Percentiles rank a stretch among this genome's conserved stretches.
Conservation (phyloP, 2,329 filamentous ascomycete species). For the Aspergillus awamori region DNA sequence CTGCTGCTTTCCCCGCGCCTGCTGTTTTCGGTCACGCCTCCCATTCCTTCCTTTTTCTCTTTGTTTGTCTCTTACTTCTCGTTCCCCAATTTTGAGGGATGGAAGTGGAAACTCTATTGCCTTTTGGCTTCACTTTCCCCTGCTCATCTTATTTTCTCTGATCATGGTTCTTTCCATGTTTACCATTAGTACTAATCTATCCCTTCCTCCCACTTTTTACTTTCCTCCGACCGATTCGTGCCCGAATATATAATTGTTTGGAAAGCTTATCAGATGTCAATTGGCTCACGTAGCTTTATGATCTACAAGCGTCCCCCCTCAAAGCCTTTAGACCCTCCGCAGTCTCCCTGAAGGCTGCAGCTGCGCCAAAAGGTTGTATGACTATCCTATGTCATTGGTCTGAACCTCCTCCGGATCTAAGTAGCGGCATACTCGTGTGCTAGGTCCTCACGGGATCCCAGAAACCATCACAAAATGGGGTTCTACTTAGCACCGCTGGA, state of each 20-base stretch:
- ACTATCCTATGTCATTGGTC: neutral
- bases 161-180: neutral
- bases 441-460: neutral
- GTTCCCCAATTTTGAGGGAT: neutral
- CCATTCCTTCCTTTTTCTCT: neutral
- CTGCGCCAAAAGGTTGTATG: neutral
- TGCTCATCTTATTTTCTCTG: neutral
- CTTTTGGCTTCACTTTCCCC: neutral
- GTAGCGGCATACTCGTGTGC: neutral
- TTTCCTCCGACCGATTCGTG: neutral
- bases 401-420: neutral
- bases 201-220: neutral
- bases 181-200: neutral
- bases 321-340: neutral
- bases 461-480: neutral
- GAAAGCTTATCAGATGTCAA: constrained; percentile 1
- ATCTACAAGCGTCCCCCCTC: neutral
- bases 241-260: neutral
- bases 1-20: constrained; percentile 27
- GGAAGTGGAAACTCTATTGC: neutral
- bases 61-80: neutral
- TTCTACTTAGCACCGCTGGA: neutral
- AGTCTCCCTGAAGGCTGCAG: neutral
- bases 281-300: constrained; percentile 10
- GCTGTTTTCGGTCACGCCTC: neutral